Evolutionary conservation across 345 rosid genomes (phyloP).

Genomic region (Streptanthus diversifolius): DNA sequence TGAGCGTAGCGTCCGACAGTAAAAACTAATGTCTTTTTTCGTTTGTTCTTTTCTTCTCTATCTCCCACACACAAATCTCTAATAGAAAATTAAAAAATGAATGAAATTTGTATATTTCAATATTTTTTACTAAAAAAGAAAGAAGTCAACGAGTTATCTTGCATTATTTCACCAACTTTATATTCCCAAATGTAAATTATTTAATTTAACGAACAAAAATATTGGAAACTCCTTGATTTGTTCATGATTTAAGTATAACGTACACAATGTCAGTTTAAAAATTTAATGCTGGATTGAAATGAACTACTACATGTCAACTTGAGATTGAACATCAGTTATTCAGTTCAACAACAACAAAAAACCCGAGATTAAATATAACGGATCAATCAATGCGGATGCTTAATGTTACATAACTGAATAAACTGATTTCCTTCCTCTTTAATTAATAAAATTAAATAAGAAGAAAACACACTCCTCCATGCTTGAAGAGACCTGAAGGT

Average conservation of each 20-base stretch:
- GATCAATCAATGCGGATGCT: not conserved
- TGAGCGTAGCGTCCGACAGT: constrained; percentile 29
- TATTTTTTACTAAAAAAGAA: not conserved
- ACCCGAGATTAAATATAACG: constrained; percentile 5
- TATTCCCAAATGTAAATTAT: not conserved
- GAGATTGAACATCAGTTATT: not conserved
- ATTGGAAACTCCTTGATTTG: not conserved
- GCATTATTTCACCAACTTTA: not conserved
- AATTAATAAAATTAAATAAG: not conserved
- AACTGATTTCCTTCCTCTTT: not conserved
- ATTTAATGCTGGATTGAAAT: not conserved
- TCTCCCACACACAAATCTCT: not conserved
- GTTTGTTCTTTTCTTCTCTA: no score
- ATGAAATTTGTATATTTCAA: not conserved
- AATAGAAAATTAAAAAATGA: not conserved
- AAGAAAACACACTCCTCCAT: not conserved
- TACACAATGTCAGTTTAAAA: not conserved
- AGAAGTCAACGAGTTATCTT: not conserved
- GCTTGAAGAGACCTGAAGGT: not conserved
- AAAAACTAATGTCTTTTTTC: constrained; percentile 12
- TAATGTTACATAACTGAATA: constrained; percentile 3
- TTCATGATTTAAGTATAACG: constrained; percentile 2
- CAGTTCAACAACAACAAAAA: not conserved
- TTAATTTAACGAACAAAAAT: not conserved
- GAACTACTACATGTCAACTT: constrained; percentile 5